Base-by-base conservation (phyloP, 306 rosid species). In the Purshia tridentata region DNA sequence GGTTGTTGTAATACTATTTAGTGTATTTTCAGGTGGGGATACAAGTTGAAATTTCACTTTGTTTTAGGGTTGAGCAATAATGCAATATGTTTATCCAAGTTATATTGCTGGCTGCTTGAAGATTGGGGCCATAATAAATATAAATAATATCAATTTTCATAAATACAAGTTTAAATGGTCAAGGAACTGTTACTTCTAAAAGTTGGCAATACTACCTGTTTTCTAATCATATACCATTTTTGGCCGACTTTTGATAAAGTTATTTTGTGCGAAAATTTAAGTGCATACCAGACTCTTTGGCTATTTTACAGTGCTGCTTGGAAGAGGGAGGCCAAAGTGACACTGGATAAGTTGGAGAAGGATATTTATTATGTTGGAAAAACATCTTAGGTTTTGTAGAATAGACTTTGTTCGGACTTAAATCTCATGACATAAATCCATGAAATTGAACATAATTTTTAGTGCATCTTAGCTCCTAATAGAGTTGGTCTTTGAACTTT, bases 301-400 rank as follows among this genome's bases (percentile, higher is more conserved):
- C 61, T 71, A 29, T 22, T 47, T 67, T 71, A 71, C 75, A 71
- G 75, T 42, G 23, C 29, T 56, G 22, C 29, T 22, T 71, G 65
- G 54, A 44, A 44, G 66, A 13, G 37, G 9, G 53, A 20, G 13
- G 52, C 8, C 13, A 20, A 41, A 41, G 20, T 69, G 75, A 46
- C 54, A 56, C 5, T 15, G 75, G 55, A 71, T 41, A 46, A 41
- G 74, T 40, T 37, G 62, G 47, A 39, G 2, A 53, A 20, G 50
- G 41, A 8, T 14, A 23, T 54, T 20, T 54, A 54, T 51, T 10
- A 10, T 37, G 5, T 63, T 63, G 52, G 39, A 44, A 62, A 41
- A 8, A 14, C 4, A 50, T 23, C 11, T 23, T 35, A 16, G 15
- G 0, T 6, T 68, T 16, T 5, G 15, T 64, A 6, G 47, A 39